These are phyloP conservation scores for Saturnispora serradocipensis DNA, from an alignment of 805 yeast species.

Conservation along the genomic window DNA sequence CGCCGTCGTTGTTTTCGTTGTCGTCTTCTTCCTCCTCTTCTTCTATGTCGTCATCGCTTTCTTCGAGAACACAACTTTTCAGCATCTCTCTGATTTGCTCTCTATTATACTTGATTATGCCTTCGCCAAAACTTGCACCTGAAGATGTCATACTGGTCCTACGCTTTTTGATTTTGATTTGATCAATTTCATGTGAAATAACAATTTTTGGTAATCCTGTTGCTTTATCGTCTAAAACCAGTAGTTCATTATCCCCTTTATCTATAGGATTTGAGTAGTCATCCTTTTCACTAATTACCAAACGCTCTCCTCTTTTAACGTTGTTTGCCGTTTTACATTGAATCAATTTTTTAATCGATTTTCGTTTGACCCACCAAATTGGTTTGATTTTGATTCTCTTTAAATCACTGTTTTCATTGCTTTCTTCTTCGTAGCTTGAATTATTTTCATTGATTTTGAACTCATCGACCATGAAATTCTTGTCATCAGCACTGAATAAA, in stretches of 20 bases:
- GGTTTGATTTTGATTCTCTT: conserved; percentile 14
- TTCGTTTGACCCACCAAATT: conserved; percentile 16
- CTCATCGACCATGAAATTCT: conserved; percentile 18
- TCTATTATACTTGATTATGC: conserved; percentile 27
- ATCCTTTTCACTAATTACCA: conserved; percentile 9
- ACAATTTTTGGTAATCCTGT: conserved; percentile 9
- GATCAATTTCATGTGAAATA: conserved; percentile 5
- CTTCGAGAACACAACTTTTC: conserved; percentile 13
- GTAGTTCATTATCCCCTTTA: conserved; percentile 12
- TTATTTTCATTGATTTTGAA: conserved; percentile 14
- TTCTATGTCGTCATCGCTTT: conserved; percentile 9
- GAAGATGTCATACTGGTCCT: conserved; percentile 28
- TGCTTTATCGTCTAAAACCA: conserved; percentile 7
- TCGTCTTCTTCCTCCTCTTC: conserved; percentile 5
- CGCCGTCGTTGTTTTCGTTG: conserved; percentile 4
- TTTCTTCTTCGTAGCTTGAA: conserved; percentile 8
- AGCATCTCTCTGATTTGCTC: conserved; percentile 28
- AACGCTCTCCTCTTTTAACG: neutral
- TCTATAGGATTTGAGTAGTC: conserved; percentile 12
- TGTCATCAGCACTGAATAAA: conserved; percentile 8
- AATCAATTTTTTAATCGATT: conserved; percentile 17
- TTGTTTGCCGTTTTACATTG: conserved; percentile 13
- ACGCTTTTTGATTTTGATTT: neutral
- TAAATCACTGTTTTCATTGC: neutral
- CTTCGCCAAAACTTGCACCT: conserved; percentile 30